phyloP scores from a whole-genome alignment of 768 basidiomycete genomes.

The Panus rudis region DNA sequence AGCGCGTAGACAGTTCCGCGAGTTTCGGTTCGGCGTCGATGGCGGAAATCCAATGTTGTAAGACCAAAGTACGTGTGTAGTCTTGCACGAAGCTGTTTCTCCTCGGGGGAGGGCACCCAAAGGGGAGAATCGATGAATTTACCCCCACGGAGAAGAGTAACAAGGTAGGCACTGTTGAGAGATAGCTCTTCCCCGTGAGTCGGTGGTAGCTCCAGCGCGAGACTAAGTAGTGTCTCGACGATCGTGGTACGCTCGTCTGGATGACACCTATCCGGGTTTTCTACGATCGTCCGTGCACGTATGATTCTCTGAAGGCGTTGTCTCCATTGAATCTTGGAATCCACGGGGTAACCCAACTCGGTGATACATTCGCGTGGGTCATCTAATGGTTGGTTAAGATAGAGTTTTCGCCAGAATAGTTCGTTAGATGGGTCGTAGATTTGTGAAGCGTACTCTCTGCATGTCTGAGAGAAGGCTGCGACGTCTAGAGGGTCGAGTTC shows the following conservation, averaged over 20 bases:
- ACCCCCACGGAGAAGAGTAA: constrained; percentile 34
- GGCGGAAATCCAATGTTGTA: constrained; percentile 36
- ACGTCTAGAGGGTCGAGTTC: constrained; percentile 57
- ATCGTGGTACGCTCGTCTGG: constrained; percentile 37
- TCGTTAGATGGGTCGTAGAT: constrained; percentile 42
- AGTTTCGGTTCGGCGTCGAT: constrained; percentile 29
- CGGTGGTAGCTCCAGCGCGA: constrained; percentile 35
- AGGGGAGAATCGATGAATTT: constrained; percentile 35
- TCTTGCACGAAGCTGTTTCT: constrained; percentile 40
- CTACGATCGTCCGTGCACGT: constrained; percentile 45
- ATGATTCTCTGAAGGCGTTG: constrained; percentile 45
- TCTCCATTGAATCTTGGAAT: constrained; percentile 36
- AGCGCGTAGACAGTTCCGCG: constrained; percentile 58
- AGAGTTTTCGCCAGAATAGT: constrained; percentile 56
- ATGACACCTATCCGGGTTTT: constrained; percentile 26
- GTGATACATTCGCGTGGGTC: constrained; percentile 50
- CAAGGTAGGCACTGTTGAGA: constrained; percentile 46
- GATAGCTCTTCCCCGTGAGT: constrained; percentile 30
- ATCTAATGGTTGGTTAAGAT: constrained; percentile 56
- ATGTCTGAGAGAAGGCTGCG: constrained; percentile 45
- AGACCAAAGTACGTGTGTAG: constrained; percentile 55
- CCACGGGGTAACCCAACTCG: constrained; percentile 21
- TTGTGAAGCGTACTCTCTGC: constrained; percentile 32
- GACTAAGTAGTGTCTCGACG: constrained; percentile 43
- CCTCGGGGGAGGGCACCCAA: constrained; percentile 25